Percentiles rank a stretch among this genome's conserved stretches.
phyloP scores from a whole-genome alignment of 208 protist genomes.

The Trypanosoma scelopori region DNA sequence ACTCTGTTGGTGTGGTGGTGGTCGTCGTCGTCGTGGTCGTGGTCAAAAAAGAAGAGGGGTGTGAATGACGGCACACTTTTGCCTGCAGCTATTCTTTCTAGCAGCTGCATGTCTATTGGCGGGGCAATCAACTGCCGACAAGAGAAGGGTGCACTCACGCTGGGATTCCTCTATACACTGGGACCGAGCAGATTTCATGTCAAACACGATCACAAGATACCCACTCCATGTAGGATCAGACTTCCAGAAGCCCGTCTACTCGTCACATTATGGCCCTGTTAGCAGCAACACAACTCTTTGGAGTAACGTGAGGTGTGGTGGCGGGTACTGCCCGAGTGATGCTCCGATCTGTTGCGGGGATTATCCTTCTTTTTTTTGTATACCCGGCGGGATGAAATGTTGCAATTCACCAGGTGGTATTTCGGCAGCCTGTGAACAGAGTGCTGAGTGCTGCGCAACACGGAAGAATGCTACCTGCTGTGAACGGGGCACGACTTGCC shows the following conservation, averaged over 20 bases:
- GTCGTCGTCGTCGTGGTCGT: too few species aligned
- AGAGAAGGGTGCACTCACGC: background rate
- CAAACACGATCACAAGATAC: background rate
- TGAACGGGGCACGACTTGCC: conserved; percentile 24
- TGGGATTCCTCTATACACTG: background rate
- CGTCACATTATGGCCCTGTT: background rate
- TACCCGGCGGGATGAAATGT: conserved; percentile 43
- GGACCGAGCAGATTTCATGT: background rate
- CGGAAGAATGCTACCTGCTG: conserved; percentile 36
- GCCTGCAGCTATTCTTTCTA: background rate
- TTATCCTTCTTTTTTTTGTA: conserved; percentile 29
- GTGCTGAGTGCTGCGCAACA: conserved; percentile 38
- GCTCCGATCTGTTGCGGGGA: conserved; percentile 50
- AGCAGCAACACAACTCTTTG: background rate
- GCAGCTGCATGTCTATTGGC: background rate
- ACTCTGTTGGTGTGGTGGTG: too few species aligned
- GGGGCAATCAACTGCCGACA: background rate
- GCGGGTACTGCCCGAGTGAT: conserved; percentile 31
- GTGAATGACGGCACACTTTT: background rate
- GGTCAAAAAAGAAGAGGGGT: background rate
- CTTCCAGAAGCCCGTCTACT: background rate
- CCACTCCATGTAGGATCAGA: background rate
- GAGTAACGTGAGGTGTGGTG: conserved; percentile 22
- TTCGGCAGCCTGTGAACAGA: conserved; percentile 31
- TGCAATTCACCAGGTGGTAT: conserved; percentile 24